Evolutionary conservation across 129 eudicot species (phyloP), one percentile per base, ranked within the genome.

Genomic region (Cynara cardunculus): DNA sequence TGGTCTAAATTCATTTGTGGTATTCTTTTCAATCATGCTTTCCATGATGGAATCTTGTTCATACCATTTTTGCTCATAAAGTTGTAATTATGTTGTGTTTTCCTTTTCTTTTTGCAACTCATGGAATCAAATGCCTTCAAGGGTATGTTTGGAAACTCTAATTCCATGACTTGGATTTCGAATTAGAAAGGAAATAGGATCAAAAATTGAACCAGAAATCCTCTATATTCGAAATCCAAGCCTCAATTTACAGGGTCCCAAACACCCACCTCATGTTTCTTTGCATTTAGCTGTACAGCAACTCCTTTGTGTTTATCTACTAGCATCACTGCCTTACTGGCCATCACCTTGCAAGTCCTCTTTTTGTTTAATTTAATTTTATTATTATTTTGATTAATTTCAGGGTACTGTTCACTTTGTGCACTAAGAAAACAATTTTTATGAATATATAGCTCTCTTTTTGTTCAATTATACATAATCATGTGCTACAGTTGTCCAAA

Each of bases 41-140:
- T 83, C 72, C 62, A 72, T 75, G 13, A 75, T 80, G 87, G 87
- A 75, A 79, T 80, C 77, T 74, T 75, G 81, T 79, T 84, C 84
- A 84, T 80, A 44, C 84, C 53, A 79, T 84, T 79, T 84, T 68
- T 84, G 81, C 68, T 39, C 67, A 77, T 70, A 83, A 83, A 71
- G 78, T 37, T 71, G 41, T 83, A 14, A 77, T 77, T 30, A 62
- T 77, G 69, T 18, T 77, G 82, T 77, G 59, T 39, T 59, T 76
- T 77, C 27, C 37, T 69, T 82, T 46, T 69, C 67, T 72, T 82
- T 76, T 76, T 70, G n/a, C 56, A 59, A 64, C 32, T 70, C 71
- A 56, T 68, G 72, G 66, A 76, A 56, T 76, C 78, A 69, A 69
- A 67, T 25, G 53, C 65, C 25, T 26, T 59, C 28, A 13, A 12